Conservation (phyloP, 352 stramenopile species). For the Blastocystis sp. region DNA sequence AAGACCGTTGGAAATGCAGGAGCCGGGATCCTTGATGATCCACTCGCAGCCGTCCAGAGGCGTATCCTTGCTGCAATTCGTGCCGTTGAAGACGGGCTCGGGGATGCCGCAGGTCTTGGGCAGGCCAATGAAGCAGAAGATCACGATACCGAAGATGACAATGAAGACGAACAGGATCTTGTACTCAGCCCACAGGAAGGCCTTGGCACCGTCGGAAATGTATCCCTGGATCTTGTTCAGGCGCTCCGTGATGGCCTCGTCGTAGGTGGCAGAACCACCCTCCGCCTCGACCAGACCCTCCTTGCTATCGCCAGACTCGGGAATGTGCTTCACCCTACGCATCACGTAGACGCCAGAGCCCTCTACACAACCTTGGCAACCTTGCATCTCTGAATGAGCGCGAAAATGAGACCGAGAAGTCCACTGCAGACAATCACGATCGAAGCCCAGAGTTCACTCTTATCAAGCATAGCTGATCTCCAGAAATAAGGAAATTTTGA, state of each 20-base stretch:
- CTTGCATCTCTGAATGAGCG: slow-evolving; percentile 22
- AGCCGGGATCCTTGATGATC: slow-evolving; percentile 4
- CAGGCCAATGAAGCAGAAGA: slow-evolving; percentile 80
- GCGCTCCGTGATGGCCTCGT: slow-evolving; percentile 41
- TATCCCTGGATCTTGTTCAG: slow-evolving; percentile 83
- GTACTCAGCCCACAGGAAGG: slow-evolving; percentile 96
- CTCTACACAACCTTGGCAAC: slow-evolving; percentile 37
- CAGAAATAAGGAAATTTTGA: background rate
- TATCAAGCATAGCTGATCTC: background rate
- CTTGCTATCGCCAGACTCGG: slow-evolving; percentile 3
- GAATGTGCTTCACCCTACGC: slow-evolving; percentile 54
- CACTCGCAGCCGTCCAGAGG: slow-evolving; percentile 48
- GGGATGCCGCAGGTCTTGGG: slow-evolving; percentile 73
- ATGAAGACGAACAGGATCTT: slow-evolving; percentile 94
- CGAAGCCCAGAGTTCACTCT: slow-evolving; percentile 21
- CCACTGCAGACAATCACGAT: slow-evolving; percentile 49
- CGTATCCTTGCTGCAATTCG: slow-evolving; percentile 74
- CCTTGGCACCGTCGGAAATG: slow-evolving; percentile 94
- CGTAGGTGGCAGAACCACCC: slow-evolving; percentile 42
- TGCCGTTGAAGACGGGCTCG: slow-evolving; percentile 78
- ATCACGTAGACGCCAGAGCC: background rate
- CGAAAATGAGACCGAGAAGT: slow-evolving; percentile 38
- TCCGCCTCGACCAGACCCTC: slow-evolving; percentile 31
- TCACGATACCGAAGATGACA: slow-evolving; percentile 81
- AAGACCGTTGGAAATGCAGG: slow-evolving; percentile 82